Percentiles rank a stretch among this genome's conserved stretches.
phyloP scores from a whole-genome alignment of 345 rosid species.

The Lenwebbia sp. region DNA sequence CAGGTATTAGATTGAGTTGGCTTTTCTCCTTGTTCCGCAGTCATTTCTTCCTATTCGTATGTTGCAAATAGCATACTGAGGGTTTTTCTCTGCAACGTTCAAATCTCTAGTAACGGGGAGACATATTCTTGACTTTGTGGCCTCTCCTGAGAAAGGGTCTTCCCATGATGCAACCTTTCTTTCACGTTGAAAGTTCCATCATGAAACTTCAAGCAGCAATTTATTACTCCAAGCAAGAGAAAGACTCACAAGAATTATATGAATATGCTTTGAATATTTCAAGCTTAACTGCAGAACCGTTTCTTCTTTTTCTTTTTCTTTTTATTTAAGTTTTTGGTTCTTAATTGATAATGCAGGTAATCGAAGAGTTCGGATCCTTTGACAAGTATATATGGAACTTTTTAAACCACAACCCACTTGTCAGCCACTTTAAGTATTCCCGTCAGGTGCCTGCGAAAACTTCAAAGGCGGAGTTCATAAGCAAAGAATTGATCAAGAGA shows the following conservation, averaged over 20 bases:
- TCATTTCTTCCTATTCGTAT: neutral
- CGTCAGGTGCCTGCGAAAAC: constrained; percentile 76
- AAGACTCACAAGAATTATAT: neutral
- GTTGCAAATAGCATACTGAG: neutral
- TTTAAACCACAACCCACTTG: constrained; percentile 51
- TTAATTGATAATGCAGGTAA: constrained; percentile 24
- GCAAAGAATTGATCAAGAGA: constrained; percentile 73
- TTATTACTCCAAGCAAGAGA: neutral
- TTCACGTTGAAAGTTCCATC: neutral
- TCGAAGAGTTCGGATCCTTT: constrained; percentile 63
- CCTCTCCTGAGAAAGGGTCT: neutral
- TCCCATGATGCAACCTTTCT: neutral
- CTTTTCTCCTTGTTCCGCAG: neutral
- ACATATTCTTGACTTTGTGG: neutral
- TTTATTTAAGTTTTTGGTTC: neutral
- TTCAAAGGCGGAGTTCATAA: constrained; percentile 67
- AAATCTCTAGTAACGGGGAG: neutral
- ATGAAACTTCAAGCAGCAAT: neutral
- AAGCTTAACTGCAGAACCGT: neutral
- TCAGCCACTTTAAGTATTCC: constrained; percentile 54
- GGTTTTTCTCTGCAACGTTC: neutral
- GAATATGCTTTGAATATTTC: neutral
- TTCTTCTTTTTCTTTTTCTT: no score
- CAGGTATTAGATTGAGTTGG: constrained; percentile 55
- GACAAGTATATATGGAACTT: constrained; percentile 83